Conservation (phyloP, 2,329 filamentous ascomycete species). For the Chrysoporthe puriensis region DNA sequence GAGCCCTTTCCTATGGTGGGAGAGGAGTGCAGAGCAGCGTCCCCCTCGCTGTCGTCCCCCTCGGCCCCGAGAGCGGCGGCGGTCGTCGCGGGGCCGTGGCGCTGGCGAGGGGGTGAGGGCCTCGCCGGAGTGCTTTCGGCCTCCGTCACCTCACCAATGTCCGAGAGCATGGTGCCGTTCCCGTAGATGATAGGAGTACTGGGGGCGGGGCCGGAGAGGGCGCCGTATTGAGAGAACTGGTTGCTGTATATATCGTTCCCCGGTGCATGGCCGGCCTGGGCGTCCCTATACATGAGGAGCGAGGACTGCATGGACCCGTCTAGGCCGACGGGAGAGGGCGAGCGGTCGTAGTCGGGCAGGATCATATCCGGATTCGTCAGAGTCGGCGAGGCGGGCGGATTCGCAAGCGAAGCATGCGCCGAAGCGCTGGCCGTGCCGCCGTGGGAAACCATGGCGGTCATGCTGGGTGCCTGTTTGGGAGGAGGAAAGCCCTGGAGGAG, state of each 20-base stretch:
- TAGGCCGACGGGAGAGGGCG: slow-evolving; percentile 53
- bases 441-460: slow-evolving; percentile 37
- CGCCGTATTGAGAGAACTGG: slow-evolving; percentile 37
- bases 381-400: slow-evolving; percentile 75
- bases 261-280: slow-evolving; percentile 37
- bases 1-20: slow-evolving; percentile 44
- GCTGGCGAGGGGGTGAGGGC: slow-evolving; percentile 40
- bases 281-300: slow-evolving; percentile 56
- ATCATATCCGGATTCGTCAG: slow-evolving; percentile 96
- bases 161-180: slow-evolving; percentile 69
- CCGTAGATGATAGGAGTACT: slow-evolving; percentile 70
- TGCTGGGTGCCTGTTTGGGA: slow-evolving; percentile 11
- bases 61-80: slow-evolving; percentile 36
- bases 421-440: slow-evolving; percentile 33
- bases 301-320: slow-evolving; percentile 54
- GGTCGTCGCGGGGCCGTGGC: slow-evolving; percentile 18
- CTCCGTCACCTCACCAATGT: slow-evolving; percentile 31
- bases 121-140: slow-evolving; percentile 38
- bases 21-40: slow-evolving; percentile 47
- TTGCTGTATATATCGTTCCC: slow-evolving; percentile 47
- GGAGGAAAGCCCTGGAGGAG: neutral
- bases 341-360: slow-evolving; percentile 71
- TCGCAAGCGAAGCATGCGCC: slow-evolving; percentile 44
- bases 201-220: slow-evolving; percentile 51
- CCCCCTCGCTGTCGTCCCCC: slow-evolving; percentile 37